A percentile compares a stretch with the other conserved stretches of the same genome.
Conservation (phyloP, 371 early-diverging fungal species). For the Mucor plumbeus region DNA sequence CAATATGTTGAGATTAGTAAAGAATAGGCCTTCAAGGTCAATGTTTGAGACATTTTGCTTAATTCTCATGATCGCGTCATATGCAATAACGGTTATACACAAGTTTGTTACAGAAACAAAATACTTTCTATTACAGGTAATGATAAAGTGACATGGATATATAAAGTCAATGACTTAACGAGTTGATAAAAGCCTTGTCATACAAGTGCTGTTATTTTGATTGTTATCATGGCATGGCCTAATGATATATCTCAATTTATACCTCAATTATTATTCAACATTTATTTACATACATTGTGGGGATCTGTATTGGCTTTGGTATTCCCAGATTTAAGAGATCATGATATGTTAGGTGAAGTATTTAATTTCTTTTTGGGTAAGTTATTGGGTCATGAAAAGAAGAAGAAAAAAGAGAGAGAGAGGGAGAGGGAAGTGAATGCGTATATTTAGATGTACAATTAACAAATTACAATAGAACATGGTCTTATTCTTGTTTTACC, state of each 20-base stretch:
- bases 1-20: conserved; percentile 20
- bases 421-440: neutral
- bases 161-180: neutral
- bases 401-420: neutral
- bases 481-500: conserved; percentile 53
- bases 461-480: conserved; percentile 46
- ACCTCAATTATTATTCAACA: conserved; percentile 58
- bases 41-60: conserved; percentile 44
- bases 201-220: conserved; percentile 55
- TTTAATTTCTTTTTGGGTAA: conserved; percentile 65
- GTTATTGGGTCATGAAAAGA: neutral
- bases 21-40: conserved; percentile 35
- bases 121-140: conserved; percentile 57
- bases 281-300: conserved; percentile 64
- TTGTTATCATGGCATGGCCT: conserved; percentile 56
- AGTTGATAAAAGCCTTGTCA: conserved; percentile 59
- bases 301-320: conserved; percentile 56
- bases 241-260: conserved; percentile 38
- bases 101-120: conserved; percentile 50
- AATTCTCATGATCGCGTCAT: conserved; percentile 40
- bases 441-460: neutral
- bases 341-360: conserved; percentile 57
- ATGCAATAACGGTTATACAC: conserved; percentile 52
- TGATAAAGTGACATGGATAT: neutral
- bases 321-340: conserved; percentile 61